Base-by-base conservation (phyloP, 2,329 filamentous ascomycete species). In the Didymella segeticola region DNA sequence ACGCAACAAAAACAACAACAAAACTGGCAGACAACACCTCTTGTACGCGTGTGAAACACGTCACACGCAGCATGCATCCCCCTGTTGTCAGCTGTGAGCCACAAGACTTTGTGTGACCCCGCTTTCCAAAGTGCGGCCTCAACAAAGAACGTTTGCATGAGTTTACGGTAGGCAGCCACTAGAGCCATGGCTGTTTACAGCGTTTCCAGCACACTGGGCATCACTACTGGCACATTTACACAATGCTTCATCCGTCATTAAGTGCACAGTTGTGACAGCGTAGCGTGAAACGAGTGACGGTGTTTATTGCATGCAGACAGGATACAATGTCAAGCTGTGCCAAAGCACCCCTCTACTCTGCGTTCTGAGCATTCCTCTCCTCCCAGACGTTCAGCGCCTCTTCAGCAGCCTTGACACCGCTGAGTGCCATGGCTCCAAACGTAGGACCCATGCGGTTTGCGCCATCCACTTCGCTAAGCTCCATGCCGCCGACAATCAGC, bases 401-500 rank as follows among this genome's bases (percentile, higher is more conserved):
- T 79, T 96, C 91, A 9, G 92, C 92, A 68, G 92, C 92, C 83
- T 96, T 96, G 69, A 96, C 89, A 63, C 92, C 92, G 52, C 84
- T 89, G 31, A 96, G 82, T 17, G 85, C 90, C 92, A 96, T 96
- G 46, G 92, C 92, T 51, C 91, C 91, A 73, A 95, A 95, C 1
- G 90, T 93, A 31, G 90, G 90, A 2, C 88, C 93, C 92, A 96
- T 96, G 47, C 92, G 86, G 79, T 96, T 96, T 58, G 91, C 90
- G 15, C 91, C 92, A 69, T 96, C 92, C 26, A 96, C 87, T 77
- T 96, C 92, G 54, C 87, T 90, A 63, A 96, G 80, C 77, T 96
- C 92, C 92, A 97, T 97, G 31, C 92, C 93, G 47, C 92, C 93
- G n/a, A 96, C 89, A 67, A 96, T 91, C 60, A 97, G 80, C 23